These are phyloP conservation scores for Fusarium sp. DNA, from an alignment of 2,329 filamentous ascomycete genomes.

Conservation along the genomic window DNA sequence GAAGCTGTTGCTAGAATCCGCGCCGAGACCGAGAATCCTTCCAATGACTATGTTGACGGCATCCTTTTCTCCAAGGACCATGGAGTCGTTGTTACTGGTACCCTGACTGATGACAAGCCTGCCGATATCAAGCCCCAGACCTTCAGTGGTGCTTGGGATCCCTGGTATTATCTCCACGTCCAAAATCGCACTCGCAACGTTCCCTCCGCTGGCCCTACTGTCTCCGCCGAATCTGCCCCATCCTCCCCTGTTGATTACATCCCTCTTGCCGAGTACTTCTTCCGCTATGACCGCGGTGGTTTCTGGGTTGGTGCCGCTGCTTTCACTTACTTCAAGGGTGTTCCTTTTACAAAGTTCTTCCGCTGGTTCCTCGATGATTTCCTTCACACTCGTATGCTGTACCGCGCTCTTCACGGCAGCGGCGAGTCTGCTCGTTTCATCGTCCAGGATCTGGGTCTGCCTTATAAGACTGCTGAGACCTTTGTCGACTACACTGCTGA, in stretches of 20 bases:
- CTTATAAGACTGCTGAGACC: constrained; percentile 59
- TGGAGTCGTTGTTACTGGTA: constrained; percentile 69
- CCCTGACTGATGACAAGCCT: constrained; percentile 57
- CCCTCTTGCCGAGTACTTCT: constrained; percentile 76
- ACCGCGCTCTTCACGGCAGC: constrained; percentile 73
- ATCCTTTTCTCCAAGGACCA: constrained; percentile 66
- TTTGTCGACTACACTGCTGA: constrained; percentile 64
- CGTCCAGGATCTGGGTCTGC: constrained; percentile 72
- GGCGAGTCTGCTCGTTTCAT: constrained; percentile 71
- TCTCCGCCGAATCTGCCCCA: constrained; percentile 26
- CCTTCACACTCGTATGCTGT: constrained; percentile 76
- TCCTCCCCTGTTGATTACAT: constrained; percentile 60
- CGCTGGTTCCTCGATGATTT: constrained; percentile 77
- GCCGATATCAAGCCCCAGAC: constrained; percentile 55
- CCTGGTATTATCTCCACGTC: constrained; percentile 79
- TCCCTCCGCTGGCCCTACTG: constrained; percentile 27
- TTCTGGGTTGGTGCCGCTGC: constrained; percentile 76
- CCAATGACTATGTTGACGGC: constrained; percentile 72
- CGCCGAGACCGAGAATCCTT: constrained; percentile 48
- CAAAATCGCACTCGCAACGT: constrained; percentile 50
- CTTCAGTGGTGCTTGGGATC: constrained; percentile 67
- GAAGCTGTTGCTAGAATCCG: constrained; percentile 54
- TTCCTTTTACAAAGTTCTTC: constrained; percentile 71
- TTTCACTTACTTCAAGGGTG: constrained; percentile 70
- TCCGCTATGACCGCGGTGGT: constrained; percentile 77